Evolutionary conservation across 768 basidiomycete genomes (phyloP).

Genomic region (Boletus subcaerulescens): DNA sequence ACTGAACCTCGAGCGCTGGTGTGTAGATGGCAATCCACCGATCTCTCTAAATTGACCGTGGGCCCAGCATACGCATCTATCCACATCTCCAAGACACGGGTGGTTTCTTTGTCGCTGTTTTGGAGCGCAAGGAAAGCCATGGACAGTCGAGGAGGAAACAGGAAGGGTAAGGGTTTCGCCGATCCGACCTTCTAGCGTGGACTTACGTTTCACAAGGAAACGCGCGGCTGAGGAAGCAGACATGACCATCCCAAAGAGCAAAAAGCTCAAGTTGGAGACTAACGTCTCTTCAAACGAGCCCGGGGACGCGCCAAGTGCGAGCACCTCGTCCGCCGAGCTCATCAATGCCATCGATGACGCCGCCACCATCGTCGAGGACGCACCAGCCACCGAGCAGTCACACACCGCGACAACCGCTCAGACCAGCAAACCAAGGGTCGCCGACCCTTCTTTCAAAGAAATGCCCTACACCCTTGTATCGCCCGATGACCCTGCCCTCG

Average conservation of each 20-base stretch:
- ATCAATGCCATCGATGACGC: constrained; percentile 2
- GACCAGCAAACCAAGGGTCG: constrained; percentile 13
- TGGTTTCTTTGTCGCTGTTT: constrained; percentile 94
- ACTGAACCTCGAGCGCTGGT: constrained; percentile 75
- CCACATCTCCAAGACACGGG: constrained; percentile 97
- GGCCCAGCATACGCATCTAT: constrained; percentile 76
- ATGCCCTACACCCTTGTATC: constrained; percentile 86
- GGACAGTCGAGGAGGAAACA: constrained; percentile 4
- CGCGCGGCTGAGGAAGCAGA: constrained; percentile 45
- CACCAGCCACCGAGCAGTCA: background rate
- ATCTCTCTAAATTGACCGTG: background rate
- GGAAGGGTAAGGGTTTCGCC: constrained; percentile 9
- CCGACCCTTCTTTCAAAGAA: constrained; percentile 66
- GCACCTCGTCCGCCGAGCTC: constrained; percentile 3
- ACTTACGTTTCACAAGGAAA: constrained; percentile 36
- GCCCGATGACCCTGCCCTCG: constrained; percentile 65
- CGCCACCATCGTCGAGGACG: background rate
- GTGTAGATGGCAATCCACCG: constrained; percentile 13
- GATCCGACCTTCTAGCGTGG: background rate
- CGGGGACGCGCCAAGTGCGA: constrained; percentile 4
- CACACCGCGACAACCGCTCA: background rate
- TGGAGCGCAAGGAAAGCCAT: constrained; percentile 48
- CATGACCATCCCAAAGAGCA: constrained; percentile 40
- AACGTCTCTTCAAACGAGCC: constrained; percentile 11
- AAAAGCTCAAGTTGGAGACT: constrained; percentile 45